A percentile compares a stretch with the other conserved stretches of the same genome.
phyloP scores from a whole-genome alignment of 148 eudicot genomes.

The Camellia sinensis region DNA sequence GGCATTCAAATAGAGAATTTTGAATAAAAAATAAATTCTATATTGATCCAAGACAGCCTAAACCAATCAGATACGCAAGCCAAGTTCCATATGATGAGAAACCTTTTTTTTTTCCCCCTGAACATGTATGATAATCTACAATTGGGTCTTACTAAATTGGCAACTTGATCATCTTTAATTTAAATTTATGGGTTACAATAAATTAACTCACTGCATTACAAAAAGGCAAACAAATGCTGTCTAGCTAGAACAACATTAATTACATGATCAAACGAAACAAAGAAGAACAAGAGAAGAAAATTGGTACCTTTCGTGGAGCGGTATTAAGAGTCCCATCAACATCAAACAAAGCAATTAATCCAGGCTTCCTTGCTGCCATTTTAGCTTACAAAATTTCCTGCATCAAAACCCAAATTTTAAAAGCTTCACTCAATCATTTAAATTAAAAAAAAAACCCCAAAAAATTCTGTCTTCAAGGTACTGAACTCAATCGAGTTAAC shows the following conservation, averaged over 20 bases:
- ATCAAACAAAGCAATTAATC: constrained; percentile 84
- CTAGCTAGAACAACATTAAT: neutral
- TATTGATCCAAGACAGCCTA: neutral
- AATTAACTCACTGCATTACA: neutral
- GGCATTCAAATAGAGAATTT: constrained; percentile 1
- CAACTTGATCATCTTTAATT: neutral
- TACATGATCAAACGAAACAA: neutral
- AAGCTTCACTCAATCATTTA: neutral
- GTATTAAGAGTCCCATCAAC: constrained; percentile 91
- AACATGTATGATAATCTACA: neutral
- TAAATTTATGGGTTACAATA: neutral
- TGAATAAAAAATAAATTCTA: neutral
- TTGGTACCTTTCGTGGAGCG: constrained; percentile 72
- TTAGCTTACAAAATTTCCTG: constrained; percentile 12
- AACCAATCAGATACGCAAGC: neutral
- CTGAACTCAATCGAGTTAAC: neutral
- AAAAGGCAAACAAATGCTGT: neutral
- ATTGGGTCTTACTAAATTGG: neutral
- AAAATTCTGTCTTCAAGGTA: neutral
- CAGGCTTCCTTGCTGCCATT: constrained; percentile 72
- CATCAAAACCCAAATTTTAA: neutral
- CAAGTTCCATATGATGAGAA: neutral
- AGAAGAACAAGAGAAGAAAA: neutral
- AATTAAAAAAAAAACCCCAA: neutral
- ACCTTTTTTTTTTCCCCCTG: too few species aligned